Base-by-base conservation (phyloP, 371 early-diverging fungal species). In the Mucor mucedo region DNA sequence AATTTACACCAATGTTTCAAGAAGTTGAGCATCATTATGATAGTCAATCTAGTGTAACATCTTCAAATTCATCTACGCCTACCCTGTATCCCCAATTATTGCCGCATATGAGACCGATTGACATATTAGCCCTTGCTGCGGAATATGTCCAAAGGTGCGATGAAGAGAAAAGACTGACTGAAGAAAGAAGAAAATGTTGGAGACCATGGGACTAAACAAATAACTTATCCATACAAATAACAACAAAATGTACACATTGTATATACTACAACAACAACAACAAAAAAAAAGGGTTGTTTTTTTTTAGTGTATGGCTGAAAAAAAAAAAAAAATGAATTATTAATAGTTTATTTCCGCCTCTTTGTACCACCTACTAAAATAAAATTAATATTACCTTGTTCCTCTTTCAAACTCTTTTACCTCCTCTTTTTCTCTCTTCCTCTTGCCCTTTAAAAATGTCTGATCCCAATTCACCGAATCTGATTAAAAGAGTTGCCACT, bases 111-210 rank as follows among this genome's bases (percentile, higher is more conserved):
- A 62, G 74, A 39, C 72, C 79, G 7, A 73, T 81, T 44, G 82
- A 81, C 60, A 74, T 81, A 14, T 57, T 81, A 27, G 82, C 82
- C 29, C 69, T 73, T 32, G 82, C 82, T 10, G 82, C 82, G 5
- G 82, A 81, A 64, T 81, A 78, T 60, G 76, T 78, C n/a, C 78
- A 75, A 45, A 65, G 74, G 14, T 79, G 76, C 48, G 79, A 79
- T 52, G 72, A 78, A 62, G 72, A 73, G 65, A 64, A 73, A 45
- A 63, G 65, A 40, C 60, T 69, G 7, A 40, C 60, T 32, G 70
- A 70, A 53, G 65, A 65, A 52, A 56, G 62, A 50, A 58, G 66
- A 65, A 59, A 50, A 44, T 52, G 42, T 14, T 70, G 65, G 70
- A 58, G 66, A 62, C 66, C 65, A 30, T 70, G 70, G 66, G 62